Conservation (phyloP, 176 grass and related monocot species). For the sorghum (Sorghum bicolor) region DNA sequence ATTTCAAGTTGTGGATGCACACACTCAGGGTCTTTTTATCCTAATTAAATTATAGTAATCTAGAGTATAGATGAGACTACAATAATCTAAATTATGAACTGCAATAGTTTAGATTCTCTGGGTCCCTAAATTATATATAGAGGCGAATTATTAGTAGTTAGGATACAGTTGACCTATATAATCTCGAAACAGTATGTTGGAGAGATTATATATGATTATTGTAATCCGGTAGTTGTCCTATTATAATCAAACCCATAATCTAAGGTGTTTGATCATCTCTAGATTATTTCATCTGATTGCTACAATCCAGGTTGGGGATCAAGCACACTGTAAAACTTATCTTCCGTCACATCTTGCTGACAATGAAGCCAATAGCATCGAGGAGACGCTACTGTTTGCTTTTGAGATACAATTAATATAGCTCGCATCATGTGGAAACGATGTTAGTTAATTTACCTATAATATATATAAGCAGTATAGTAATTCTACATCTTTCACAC, state of each 20-base stretch:
- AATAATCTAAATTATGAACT: no score
- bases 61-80: no score
- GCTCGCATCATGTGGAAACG: background rate
- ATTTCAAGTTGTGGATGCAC: no score
- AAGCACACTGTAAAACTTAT: background rate
- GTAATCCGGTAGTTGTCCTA: background rate
- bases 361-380: background rate
- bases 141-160: no score
- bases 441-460: background rate
- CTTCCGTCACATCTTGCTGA: background rate
- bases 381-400: background rate
- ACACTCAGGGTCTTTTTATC: no score
- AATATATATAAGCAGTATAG: background rate
- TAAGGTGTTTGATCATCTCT: background rate
- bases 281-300: background rate
- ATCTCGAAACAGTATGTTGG: no score
- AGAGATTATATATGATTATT: background rate
- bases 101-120: no score
- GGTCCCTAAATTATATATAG: no score
- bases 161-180: no score
- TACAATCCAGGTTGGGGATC: background rate
- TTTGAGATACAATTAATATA: background rate
- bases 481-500: background rate
- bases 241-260: background rate
- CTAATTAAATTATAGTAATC: no score